Percentiles rank a stretch among this genome's conserved stretches.
Conservation (phyloP, 1,284 basidiomycete species). For the Ustilago sp. region DNA sequence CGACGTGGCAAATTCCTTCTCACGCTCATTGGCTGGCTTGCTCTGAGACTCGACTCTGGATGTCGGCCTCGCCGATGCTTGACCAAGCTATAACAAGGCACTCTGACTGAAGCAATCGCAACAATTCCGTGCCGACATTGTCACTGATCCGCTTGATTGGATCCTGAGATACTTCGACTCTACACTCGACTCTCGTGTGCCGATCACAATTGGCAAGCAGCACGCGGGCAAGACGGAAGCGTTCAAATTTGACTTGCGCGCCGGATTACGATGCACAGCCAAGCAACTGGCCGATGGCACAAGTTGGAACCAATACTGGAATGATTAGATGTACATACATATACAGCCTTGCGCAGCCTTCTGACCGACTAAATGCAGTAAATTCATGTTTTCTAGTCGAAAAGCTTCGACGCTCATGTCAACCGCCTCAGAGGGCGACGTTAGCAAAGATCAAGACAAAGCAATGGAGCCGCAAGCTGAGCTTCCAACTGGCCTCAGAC, state of each 20-base stretch:
- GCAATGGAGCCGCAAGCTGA: background rate
- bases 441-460: background rate
- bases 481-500: background rate
- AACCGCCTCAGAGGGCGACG: background rate
- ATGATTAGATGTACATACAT: slow-evolving; percentile 15
- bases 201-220: background rate
- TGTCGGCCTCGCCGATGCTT: no score
- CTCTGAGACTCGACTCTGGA: no score
- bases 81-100: background rate
- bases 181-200: background rate
- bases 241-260: background rate
- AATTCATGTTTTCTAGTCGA: background rate
- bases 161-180: background rate
- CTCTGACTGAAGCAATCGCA: background rate
- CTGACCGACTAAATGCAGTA: background rate
- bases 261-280: background rate
- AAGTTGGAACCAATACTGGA: background rate
- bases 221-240: background rate
- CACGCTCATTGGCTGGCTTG: no score
- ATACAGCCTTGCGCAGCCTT: background rate
- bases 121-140: background rate
- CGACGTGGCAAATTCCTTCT: background rate
- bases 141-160: background rate
- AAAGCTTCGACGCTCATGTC: background rate
- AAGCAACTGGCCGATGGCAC: background rate